Conservation (phyloP, 2,329 filamentous ascomycete genomes). For the Pseudogymnoascus verrucosus region DNA sequence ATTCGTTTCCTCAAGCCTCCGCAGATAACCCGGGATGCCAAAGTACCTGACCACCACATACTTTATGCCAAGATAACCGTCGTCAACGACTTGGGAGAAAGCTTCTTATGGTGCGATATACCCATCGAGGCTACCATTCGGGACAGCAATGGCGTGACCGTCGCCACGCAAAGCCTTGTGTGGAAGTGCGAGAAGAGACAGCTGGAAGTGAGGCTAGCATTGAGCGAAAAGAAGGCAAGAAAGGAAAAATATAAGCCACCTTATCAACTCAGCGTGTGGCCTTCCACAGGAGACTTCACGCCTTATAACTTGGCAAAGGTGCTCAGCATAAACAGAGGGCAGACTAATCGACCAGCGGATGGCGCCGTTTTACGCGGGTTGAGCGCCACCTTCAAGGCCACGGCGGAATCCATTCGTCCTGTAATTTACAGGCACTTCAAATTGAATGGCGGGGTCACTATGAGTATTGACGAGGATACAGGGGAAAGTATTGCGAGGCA, state of each 20-base stretch:
- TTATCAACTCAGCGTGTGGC: background rate
- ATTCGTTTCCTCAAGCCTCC: conserved; percentile 62
- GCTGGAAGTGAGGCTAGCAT: background rate
- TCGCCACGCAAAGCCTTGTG: background rate
- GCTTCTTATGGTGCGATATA: conserved; percentile 37
- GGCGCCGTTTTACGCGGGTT: conserved; percentile 5
- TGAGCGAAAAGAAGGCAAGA: background rate
- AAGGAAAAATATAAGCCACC: background rate
- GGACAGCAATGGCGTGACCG: background rate
- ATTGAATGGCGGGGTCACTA: background rate
- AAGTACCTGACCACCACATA: conserved; percentile 26
- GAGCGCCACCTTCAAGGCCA: background rate
- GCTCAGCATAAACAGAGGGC: background rate
- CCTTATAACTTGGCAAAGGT: background rate
- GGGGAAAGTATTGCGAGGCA: conserved; percentile 66
- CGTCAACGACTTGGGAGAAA: conserved; percentile 61
- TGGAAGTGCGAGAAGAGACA: conserved; percentile 1
- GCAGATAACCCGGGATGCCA: conserved; percentile 20
- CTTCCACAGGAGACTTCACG: conserved; percentile 16
- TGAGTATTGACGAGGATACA: conserved; percentile 57
- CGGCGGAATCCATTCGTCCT: background rate
- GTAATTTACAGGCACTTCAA: background rate
- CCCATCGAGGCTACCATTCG: background rate
- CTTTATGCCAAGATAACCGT: conserved; percentile 45
- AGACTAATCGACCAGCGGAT: background rate